Conservation (phyloP, 1,284 basidiomycete species). For the Sporisorium sorghi region DNA sequence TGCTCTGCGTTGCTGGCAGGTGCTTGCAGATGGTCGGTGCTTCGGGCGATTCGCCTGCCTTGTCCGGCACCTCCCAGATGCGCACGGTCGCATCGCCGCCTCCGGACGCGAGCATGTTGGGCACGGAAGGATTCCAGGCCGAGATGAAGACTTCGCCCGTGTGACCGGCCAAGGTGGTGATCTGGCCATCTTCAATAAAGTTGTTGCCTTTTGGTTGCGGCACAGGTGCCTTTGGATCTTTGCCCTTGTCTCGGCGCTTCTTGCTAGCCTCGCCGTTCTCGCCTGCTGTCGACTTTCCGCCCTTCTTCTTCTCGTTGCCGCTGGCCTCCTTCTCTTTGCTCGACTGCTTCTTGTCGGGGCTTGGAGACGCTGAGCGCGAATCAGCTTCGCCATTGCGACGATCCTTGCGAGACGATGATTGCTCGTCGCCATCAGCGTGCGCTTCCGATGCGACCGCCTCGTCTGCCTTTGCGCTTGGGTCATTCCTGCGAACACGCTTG, state of each 20-base stretch:
- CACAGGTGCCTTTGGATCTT: constrained; percentile 44
- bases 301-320: constrained; percentile 57
- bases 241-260: constrained; percentile 48
- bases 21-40: constrained; percentile 67
- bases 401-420: constrained; percentile 21
- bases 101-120: constrained; percentile 65
- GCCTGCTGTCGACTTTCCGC: constrained; percentile 38
- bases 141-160: constrained; percentile 66
- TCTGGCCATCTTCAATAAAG: constrained; percentile 43
- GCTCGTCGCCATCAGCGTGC: constrained; percentile 14
- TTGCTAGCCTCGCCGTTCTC: constrained; percentile 46
- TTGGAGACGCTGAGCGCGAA: constrained; percentile 41
- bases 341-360: constrained; percentile 26
- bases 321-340: constrained; percentile 37
- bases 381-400: constrained; percentile 25
- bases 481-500: constrained; percentile 39
- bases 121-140: constrained; percentile 69
- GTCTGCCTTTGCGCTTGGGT: constrained; percentile 26
- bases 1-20: constrained; percentile 65
- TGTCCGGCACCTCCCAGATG: constrained; percentile 66
- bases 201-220: constrained; percentile 48
- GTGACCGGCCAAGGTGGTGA: constrained; percentile 60
- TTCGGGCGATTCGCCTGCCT: constrained; percentile 37
- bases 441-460: constrained; percentile 16
- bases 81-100: constrained; percentile 69